Base-by-base conservation (phyloP, 805 yeast genomes). In the Spathaspora boniae region DNA sequence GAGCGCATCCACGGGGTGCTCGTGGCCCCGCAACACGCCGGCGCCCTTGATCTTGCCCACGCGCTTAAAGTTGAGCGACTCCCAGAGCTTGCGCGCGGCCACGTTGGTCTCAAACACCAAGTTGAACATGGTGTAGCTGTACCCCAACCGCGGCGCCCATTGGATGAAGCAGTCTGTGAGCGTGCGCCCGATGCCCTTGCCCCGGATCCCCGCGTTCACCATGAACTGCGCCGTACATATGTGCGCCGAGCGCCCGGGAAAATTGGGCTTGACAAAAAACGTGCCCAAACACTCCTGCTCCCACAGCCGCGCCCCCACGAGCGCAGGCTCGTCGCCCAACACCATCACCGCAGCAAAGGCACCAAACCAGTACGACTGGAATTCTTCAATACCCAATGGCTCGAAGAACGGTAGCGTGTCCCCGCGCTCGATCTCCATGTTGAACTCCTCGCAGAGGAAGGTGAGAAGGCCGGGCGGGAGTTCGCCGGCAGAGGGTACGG, bases 61-160 rank as follows among this genome's bases (percentile, higher is more conserved):
- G 42, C 86, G 64, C 47, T 78, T 79, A 64, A 91, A 93, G 44
- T 80, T 80, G 28, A 83, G 68, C 8, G 80, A 67, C 48, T 86
- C 95, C 63, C 88, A 75, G 29, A 91, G 80, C 42, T 80, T 68
- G 45, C 93, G 68, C 4, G 94, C 93, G 2, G 94, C 82, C 14
- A 76, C 78, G 53, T 93, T 93, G 3, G 94, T 81, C 46, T 89
- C 96, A 58, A 86, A 93, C 3, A 91, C 87, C 38, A 91, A 65
- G 44, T 88, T 87, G 62, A 93, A 85, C 43, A 85, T 75, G 5
- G 86, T 75, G 45, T 87, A 84, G 0, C 91, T 84, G 58, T 85
- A 91, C 4, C 96, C 96, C 26, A 93, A 65, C 42, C 79, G 70
- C 9, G 91, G 91, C 1, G 97, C 87, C 98, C 98, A 93, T 41